Base-by-base conservation (phyloP, 2,329 filamentous ascomycete genomes). In the Penicillium sclerotiorum region DNA sequence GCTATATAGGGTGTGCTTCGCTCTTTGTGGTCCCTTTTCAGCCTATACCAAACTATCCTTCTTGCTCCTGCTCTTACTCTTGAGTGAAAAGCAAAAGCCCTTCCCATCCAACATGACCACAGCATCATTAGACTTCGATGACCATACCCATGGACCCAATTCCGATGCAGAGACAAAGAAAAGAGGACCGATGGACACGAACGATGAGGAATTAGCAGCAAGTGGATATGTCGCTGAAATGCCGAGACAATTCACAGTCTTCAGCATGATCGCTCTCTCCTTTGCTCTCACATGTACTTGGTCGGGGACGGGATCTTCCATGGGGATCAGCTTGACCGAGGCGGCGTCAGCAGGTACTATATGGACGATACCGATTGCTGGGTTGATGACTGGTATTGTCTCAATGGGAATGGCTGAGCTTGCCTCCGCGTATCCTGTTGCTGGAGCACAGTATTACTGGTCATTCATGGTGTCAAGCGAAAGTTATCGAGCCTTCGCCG, bases 381-480 rank as follows among this genome's bases (percentile, higher is more conserved):
- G 35, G 2, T 4, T 41, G 13, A 50, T 50, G 47, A 50, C 42
- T 12, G 35, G 20, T 1, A 45, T 50, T 37, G 9, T 50, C 4
- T 50, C 47, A 5, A 36, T 36, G 3, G 47, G 47, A 2, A 36
- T 50, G 9, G 47, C 47, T 18, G 47, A 50, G 30, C 37, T 50
- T 13, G 37, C 48, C 21, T 50, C 48, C 5, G 48, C 48, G 2
- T 50, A 30, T 42, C 47, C 48, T 4, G 43, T 50, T 1, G 48
- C 48, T 2, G 48, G 48, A 37, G 48, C 37, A 5, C 43, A 50
- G 25, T 50, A 47, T 32, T 50, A 50, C 25, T 50, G 47, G 47
- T 30, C 47, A 3, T 50, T 50, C 20, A 41, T 27, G n/a, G 18
- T 50, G 18, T 18, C 47, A 1, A 41, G 42, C 0, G 25, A 41